Conservation (phyloP, 345 rosid genomes). For the Psidium guajava region DNA sequence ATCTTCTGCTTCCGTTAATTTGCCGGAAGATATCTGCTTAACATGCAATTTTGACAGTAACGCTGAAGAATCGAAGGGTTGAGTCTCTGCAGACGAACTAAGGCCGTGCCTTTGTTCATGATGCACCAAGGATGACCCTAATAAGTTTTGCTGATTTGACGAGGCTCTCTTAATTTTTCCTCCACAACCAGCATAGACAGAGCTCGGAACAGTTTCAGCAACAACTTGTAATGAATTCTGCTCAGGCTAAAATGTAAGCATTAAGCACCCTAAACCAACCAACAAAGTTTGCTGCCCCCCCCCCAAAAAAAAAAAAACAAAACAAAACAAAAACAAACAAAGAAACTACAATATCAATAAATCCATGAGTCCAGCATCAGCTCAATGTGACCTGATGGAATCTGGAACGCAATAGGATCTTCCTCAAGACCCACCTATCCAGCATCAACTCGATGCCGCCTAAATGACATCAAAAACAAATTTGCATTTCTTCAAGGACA, state of each 20-base stretch:
- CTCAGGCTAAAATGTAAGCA: not conserved
- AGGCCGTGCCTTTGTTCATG: slow-evolving; percentile 21
- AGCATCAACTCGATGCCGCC: not conserved
- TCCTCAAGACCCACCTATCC: not conserved
- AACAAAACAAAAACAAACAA: too few relatives aligned
- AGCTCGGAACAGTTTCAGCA: slow-evolving; percentile 29
- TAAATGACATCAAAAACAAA: not conserved
- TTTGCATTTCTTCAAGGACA: not conserved
- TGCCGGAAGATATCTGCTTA: slow-evolving; percentile 13
- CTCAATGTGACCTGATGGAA: not conserved
- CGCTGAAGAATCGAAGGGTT: slow-evolving; percentile 63
- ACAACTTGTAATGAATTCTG: slow-evolving; percentile 45
- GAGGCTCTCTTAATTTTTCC: slow-evolving; percentile 79
- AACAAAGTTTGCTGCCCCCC: not conserved
- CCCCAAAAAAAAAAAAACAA: too few relatives aligned
- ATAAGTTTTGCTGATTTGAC: slow-evolving; percentile 23
- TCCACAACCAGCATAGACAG: slow-evolving; percentile 60
- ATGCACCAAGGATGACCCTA: slow-evolving; percentile 66
- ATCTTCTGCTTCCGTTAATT: slow-evolving; percentile 17
- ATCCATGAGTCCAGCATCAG: not conserved
- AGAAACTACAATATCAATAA: not conserved
- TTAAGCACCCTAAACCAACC: not conserved
- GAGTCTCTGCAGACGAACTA: slow-evolving; percentile 32
- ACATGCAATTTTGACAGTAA: slow-evolving; percentile 16
- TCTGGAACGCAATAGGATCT: not conserved